Percentiles rank a stretch among this genome's conserved stretches.
Evolutionary conservation across 305 asterid genomes (phyloP).

Genomic region (Fraxinus xanthoxyloides): DNA sequence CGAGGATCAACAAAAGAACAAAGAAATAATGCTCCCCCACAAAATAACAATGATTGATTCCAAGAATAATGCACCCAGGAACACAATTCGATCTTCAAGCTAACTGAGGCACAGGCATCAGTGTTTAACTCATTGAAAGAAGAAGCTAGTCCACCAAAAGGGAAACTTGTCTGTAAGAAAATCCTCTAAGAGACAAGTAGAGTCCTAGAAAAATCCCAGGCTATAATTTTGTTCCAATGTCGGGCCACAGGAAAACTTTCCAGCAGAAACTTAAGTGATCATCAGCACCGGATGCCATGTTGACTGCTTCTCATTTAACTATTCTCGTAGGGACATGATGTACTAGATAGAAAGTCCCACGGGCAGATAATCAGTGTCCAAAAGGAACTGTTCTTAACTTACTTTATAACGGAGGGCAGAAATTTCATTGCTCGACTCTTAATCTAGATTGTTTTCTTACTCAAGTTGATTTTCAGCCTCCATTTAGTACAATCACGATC

Average conservation of each 20-base stretch:
- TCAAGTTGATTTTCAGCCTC: constrained; percentile 24
- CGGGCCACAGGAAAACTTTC: constrained; percentile 15
- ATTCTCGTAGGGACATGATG: constrained; percentile 1
- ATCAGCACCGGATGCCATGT: constrained; percentile 15
- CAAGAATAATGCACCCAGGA: constrained; percentile 16
- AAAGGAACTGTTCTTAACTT: constrained; percentile 5
- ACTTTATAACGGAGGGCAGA: constrained; percentile 15
- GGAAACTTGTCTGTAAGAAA: constrained; percentile 12
- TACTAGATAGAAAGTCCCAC: constrained; percentile 22
- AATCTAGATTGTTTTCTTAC: constrained; percentile 28
- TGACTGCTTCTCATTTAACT: constrained; percentile 22
- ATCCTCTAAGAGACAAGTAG: constrained; percentile 23
- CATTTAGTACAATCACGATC: constrained; percentile 26
- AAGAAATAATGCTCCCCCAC: neutral
- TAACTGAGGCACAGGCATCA: constrained; percentile 17
- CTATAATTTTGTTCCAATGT: constrained; percentile 20
- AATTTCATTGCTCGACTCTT: constrained; percentile 24
- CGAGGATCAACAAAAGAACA: neutral
- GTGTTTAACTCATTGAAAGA: constrained; percentile 22
- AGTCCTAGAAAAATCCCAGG: constrained; percentile 22
- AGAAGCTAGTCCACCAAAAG: constrained; percentile 18
- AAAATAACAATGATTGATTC: neutral
- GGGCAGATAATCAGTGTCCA: constrained; percentile 20
- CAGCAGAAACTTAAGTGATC: constrained; percentile 17
- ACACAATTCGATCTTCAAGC: constrained; percentile 10